Percentiles rank a stretch among this genome's conserved stretches.
Evolutionary conservation across 1,284 basidiomycete genomes (phyloP).

Genomic region (Neonothopanus nambi): DNA sequence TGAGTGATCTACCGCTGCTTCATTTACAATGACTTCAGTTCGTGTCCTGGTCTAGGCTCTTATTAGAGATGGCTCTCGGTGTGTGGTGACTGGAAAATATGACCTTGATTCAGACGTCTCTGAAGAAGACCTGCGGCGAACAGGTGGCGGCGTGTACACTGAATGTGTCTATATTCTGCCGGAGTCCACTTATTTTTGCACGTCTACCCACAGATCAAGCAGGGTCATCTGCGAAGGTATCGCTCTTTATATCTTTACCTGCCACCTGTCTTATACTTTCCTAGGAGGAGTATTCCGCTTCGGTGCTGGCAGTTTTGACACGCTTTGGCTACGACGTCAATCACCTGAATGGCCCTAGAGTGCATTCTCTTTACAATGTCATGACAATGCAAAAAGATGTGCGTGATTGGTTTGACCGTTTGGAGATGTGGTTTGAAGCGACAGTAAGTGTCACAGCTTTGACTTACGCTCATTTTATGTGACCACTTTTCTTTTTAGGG

Average conservation of each 20-base stretch:
- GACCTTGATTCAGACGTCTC: conserved; percentile 14
- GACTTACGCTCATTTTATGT: neutral
- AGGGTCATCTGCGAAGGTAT: too few species aligned
- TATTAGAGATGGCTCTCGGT: conserved; percentile 28
- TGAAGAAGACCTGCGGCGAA: neutral
- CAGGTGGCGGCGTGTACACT: neutral
- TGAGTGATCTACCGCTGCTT: neutral
- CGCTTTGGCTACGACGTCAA: conserved; percentile 1
- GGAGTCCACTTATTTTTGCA: conserved; percentile 3
- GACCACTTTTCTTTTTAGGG: neutral
- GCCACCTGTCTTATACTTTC: neutral
- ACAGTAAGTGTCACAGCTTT: conserved; percentile 9
- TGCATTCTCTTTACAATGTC: conserved; percentile 32
- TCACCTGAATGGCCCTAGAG: conserved; percentile 24
- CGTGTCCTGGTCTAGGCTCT: conserved; percentile 21
- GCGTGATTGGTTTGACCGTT: conserved; percentile 24
- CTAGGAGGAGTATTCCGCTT: conserved; percentile 5
- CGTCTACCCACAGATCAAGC: too few species aligned
- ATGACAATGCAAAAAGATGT: conserved; percentile 26
- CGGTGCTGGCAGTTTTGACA: neutral
- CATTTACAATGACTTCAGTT: neutral
- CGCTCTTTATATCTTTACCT: too few species aligned
- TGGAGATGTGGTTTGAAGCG: conserved; percentile 30
- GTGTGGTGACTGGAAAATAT: conserved; percentile 26
- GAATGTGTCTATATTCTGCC: conserved; percentile 9